A percentile compares a stretch with the other conserved stretches of the same genome.
Conservation (phyloP, 495 filamentous ascomycete genomes). For the Tetracladium setigerum region DNA sequence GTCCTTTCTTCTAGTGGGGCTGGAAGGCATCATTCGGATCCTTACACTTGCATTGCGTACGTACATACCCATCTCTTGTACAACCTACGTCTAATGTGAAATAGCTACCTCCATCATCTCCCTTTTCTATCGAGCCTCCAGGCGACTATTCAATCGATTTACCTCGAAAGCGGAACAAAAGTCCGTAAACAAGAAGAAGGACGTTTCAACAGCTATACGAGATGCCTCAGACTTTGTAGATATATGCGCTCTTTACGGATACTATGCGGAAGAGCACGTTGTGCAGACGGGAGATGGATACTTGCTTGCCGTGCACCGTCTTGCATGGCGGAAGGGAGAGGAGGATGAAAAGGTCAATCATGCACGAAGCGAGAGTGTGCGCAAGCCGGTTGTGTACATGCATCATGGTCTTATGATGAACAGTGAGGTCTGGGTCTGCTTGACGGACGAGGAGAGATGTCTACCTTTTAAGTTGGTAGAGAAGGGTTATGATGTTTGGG, state of each 20-base stretch:
- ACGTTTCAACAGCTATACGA: conserved; percentile 42
- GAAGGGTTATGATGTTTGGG: conserved; percentile 94
- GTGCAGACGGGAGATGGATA: conserved; percentile 93
- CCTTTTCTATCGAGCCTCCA: conserved; percentile 77
- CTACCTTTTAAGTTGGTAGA: conserved; percentile 89
- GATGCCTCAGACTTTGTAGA: conserved; percentile 87
- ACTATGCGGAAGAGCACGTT: conserved; percentile 91
- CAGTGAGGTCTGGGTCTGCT: conserved; percentile 95
- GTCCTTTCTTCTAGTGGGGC: conserved; percentile 71
- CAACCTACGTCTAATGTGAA: neutral
- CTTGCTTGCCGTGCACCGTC: conserved; percentile 79
- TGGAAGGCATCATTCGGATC: conserved; percentile 77
- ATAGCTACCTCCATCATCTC: conserved; percentile 68
- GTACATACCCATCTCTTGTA: conserved; percentile 19
- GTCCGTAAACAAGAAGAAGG: conserved; percentile 18
- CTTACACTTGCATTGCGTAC: conserved; percentile 85
- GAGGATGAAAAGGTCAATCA: conserved; percentile 67
- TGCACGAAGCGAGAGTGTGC: conserved; percentile 53
- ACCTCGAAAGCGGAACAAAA: conserved; percentile 52
- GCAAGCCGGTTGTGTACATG: conserved; percentile 86
- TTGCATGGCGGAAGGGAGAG: conserved; percentile 75
- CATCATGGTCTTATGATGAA: conserved; percentile 98
- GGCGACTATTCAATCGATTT: conserved; percentile 72
- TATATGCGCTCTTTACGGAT: conserved; percentile 80
- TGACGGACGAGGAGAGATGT: conserved; percentile 77